Evolutionary conservation across 805 yeast species (phyloP).

Genomic region (Groenewaldozyma tartarivorans): DNA sequence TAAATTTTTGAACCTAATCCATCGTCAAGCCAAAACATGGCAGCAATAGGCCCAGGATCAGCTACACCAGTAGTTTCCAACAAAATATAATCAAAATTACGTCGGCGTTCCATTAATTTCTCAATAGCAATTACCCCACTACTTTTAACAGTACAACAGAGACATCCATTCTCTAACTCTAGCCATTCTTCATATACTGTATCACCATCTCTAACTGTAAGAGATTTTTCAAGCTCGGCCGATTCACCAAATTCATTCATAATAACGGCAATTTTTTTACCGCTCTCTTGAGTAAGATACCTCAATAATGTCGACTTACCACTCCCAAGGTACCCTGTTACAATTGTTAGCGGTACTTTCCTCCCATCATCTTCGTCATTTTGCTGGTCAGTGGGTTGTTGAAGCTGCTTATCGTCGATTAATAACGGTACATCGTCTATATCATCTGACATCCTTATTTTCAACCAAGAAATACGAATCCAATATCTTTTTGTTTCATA

Average conservation of each 20-base stretch:
- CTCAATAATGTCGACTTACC: conserved; percentile 87
- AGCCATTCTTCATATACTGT: conserved; percentile 82
- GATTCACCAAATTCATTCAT: conserved; percentile 86
- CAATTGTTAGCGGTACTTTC: conserved; percentile 82
- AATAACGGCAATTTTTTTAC: conserved; percentile 80
- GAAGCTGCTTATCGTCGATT: neutral
- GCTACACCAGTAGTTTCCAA: conserved; percentile 95
- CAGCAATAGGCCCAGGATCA: conserved; percentile 94
- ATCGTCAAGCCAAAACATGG: conserved; percentile 96
- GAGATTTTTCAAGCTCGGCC: conserved; percentile 76
- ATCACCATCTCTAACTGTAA: conserved; percentile 53
- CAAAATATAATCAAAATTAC: conserved; percentile 78
- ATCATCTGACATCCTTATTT: neutral
- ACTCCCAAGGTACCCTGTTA: conserved; percentile 91
- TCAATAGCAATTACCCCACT: conserved; percentile 94
- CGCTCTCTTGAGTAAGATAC: conserved; percentile 50
- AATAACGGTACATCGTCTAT: neutral
- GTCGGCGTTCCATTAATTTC: conserved; percentile 61
- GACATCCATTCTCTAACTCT: conserved; percentile 92
- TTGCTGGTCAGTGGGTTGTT: neutral
- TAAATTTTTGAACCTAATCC: conserved; percentile 76
- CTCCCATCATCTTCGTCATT: neutral
- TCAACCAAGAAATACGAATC: too few relatives aligned
- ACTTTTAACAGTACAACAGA: conserved; percentile 93
- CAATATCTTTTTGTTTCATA: too few relatives aligned